Evolutionary conservation across 2,329 filamentous ascomycete species (phyloP).

Genomic region (Hypocreales sp.): DNA sequence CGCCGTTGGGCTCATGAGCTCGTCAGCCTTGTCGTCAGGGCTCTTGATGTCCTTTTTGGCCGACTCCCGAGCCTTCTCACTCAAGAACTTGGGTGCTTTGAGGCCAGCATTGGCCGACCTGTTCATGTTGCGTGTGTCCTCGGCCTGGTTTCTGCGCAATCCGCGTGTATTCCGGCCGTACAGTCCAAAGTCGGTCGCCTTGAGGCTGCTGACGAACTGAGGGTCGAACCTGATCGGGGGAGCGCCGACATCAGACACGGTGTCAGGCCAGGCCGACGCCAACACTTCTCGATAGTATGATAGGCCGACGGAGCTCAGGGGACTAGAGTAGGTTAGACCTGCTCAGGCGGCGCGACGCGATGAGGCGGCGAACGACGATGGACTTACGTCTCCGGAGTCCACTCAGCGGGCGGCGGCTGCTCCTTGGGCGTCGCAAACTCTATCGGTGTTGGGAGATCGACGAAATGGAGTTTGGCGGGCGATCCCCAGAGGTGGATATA

Average conservation of each 20-base stretch:
- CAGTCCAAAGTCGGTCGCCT: conserved; percentile 57
- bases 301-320: conserved; percentile 75
- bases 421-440: conserved; percentile 59
- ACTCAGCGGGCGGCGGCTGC: conserved; percentile 45
- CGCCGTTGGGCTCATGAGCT: conserved; percentile 49
- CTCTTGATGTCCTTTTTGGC: conserved; percentile 26
- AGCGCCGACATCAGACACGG: conserved; percentile 73
- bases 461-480: conserved; percentile 71
- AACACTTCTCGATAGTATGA: conserved; percentile 84
- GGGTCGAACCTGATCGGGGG: conserved; percentile 63
- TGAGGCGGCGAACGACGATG: too few species aligned
- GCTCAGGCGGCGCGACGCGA: neutral
- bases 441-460: conserved; percentile 61
- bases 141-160: conserved; percentile 64
- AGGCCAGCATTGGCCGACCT: conserved; percentile 44
- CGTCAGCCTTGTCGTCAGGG: conserved; percentile 30
- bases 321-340: conserved; percentile 32
- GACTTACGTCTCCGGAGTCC: conserved; percentile 53
- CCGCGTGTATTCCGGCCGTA: conserved; percentile 66
- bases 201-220: conserved; percentile 52
- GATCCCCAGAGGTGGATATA: conserved; percentile 81
- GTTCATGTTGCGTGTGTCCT: conserved; percentile 53
- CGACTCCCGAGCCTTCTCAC: conserved; percentile 71
- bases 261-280: conserved; percentile 79
- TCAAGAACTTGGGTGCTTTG: conserved; percentile 79